Evolutionary conservation across 495 filamentous ascomycete species (phyloP), one percentile per base, ranked within the genome.

Genomic region (Aspergillus sparsus): DNA sequence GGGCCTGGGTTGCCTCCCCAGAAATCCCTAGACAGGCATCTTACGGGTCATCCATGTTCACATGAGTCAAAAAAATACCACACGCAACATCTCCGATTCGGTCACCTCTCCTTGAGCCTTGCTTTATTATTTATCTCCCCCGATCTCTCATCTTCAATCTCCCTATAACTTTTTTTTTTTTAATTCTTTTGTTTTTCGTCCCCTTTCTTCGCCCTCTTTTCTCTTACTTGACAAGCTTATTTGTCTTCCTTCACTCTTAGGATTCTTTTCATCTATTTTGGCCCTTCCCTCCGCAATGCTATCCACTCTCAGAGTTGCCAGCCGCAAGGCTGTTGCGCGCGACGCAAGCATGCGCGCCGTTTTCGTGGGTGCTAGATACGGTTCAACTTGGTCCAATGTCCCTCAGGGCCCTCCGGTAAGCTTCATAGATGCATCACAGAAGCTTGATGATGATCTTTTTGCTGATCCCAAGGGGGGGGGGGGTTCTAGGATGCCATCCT

Each of bases 381-480:
- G 83, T 62, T 96, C 92, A 41, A 87, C 89, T 47, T 97, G 92
- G 92, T 84, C 89, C 63, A 88, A 90, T 60, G 90, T 96, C 49
- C 88, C 91, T 66, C 91, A 96, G 79, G 92, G 92, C 59, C 92
- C 93, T 80, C 92, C 92, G 66, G 92, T 96, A 84, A 77, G 90
- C 84, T 65, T 21, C 16, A 52, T 16, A 21, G 34, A 37, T 16
- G n/a, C 36, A 13, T 37, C 2, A 33, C n/a, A 42, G 37, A 27
- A 31, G 41, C 55, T 56, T 50, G 4, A 61, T 63, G 13, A 47
- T 33, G 27, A 55, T 52, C 18, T 39, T 58, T 68, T 74, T 64
- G 58, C 73, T 79, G 56, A 80, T 60, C 12, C 33, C 55, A 46
- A 53, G 31, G 52, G 33, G 54, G 55, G 31, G 52, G 33, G 54